Evolutionary conservation across 1,284 basidiomycete genomes (phyloP), one percentile per base, ranked within the genome.

Genomic region (Moesziomyces sp.): DNA sequence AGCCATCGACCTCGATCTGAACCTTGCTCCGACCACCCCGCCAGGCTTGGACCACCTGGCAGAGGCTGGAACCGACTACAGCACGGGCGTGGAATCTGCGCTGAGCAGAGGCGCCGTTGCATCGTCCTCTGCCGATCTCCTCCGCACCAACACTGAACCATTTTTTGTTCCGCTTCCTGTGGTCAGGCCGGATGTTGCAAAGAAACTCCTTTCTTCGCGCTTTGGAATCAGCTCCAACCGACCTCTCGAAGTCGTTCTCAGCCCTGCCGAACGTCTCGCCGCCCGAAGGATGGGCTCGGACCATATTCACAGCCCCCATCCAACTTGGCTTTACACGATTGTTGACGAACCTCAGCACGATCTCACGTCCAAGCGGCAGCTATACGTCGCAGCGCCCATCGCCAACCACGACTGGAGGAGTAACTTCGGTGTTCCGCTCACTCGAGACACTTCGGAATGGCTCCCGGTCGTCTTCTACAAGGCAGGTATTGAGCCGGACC

Each of bases 301-400:
- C 5, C 62, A 58, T n/a, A n/a, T 58, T 0, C 5, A 13, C 0
- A 43, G 40, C 1, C 52, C 46, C 0, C 43, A n/a, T 14, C 3
- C 19, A 2, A 49, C 38, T 1, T 58, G 56, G 62, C 33, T 54
- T 3, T 44, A 64, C 21, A 24, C 46, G 2, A 30, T 64, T 2
- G 55, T 53, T 9, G 55, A 58, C 24, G 62, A 64, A 33, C 62
- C 62, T 14, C 51, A 64, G 24, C 14, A 42, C 19, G 47, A 64
- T 13, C 55, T 64, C 5, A 35, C 16, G 7, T 58, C 50, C 28
- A 45, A 38, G 44, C 43, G 23, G 24, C 40, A 53, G 46, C 40
- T 64, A 9, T 64, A 54, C 42, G 21, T 64, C 5, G 55, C 62
- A 1, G 21, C 62, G 5, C 62, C 62, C 1, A 28, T 58, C 3